Evolutionary conservation across 208 protist species (phyloP), one percentile per base, ranked within the genome.

Genomic region (Crithidia acanthocephali): DNA sequence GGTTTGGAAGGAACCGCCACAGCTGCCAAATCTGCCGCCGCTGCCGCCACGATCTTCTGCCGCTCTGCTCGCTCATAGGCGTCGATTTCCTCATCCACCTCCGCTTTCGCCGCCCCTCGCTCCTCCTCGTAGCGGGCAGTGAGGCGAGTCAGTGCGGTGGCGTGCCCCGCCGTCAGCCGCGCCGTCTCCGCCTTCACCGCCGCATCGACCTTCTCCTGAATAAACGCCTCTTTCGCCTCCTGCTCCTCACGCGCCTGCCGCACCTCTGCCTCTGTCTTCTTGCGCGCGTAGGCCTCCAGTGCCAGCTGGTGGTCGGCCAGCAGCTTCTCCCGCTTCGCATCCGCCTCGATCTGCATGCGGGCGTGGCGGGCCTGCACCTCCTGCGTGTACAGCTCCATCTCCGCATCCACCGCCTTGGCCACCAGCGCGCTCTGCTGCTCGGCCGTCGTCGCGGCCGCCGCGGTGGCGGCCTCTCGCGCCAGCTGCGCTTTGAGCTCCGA

Each of bases 81-180:
- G 16, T 48, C 23, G 47, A 91, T 81, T 66, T 94, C 86, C 58
- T 90, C 80, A 20, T 91, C 84, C 25, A 91, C 77, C 78, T 88
- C 84, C 1, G 67, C 81, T 53, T 76, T 69, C 48, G 85, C 61
- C 9, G 71, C 72, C 13, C 70, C 68, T 59, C 83, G 76, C 69
- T 94, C 85, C 40, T 84, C 79, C 28, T 60, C 68, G 72, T 88
- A 88, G 52, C 78, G 50, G 40, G 66, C 35, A 40, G 35, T 6
- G 65, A 72, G 72, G 20, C 78, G 76, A 32, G 64, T 33, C 66
- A 79, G 35, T 2, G 74, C 72, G 8, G 76, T 64, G 4, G 76
- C 72, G 23, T 78, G 55, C 52, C 80, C 73, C 35, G 63, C 56
- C 63, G 63, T 74, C 66, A 88, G 35, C 50, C 59, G 74, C 50